Conservation (phyloP, 768 basidiomycete species). For the Paxillus ammoniavirescens region DNA sequence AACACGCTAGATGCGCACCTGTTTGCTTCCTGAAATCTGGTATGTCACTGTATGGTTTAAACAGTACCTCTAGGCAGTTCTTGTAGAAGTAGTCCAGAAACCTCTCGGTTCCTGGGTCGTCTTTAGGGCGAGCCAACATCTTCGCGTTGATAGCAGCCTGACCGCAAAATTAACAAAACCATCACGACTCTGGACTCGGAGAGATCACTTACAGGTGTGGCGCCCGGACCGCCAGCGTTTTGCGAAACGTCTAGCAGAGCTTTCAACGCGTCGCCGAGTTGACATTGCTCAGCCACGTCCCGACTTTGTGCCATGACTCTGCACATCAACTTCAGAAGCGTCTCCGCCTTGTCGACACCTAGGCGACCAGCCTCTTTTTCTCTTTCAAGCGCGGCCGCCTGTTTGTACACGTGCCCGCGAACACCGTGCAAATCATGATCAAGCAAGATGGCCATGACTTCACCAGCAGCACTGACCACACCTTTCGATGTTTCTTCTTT, state of each 20-base stretch:
- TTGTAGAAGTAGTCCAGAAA: slow-evolving; percentile 96
- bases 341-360: slow-evolving; percentile 64
- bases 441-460: slow-evolving; percentile 78
- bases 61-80: slow-evolving; percentile 70
- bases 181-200: slow-evolving; percentile 1
- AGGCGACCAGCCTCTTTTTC: slow-evolving; percentile 56
- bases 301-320: slow-evolving; percentile 73
- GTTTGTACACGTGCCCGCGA: slow-evolving; percentile 80
- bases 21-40: slow-evolving; percentile 60
- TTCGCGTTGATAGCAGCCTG: slow-evolving; percentile 38
- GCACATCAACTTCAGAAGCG: slow-evolving; percentile 74
- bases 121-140: slow-evolving; percentile 60
- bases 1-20: slow-evolving; percentile 29
- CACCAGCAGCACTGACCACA: slow-evolving; percentile 82
- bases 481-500: slow-evolving; percentile 44
- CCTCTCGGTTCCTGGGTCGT: slow-evolving; percentile 82
- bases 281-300: slow-evolving; percentile 86
- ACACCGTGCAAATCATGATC: slow-evolving; percentile 92
- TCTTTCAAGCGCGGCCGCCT: slow-evolving; percentile 67
- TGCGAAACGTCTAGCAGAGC: slow-evolving; percentile 78
- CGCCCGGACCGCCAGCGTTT: slow-evolving; percentile 34
- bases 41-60: slow-evolving; percentile 74
- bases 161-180: slow-evolving; percentile 6
- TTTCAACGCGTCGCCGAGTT: slow-evolving; percentile 85
- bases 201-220: slow-evolving; percentile 31